phyloP scores from a whole-genome alignment of 2,329 filamentous ascomycete genomes.

The Aspergillus unguis region DNA sequence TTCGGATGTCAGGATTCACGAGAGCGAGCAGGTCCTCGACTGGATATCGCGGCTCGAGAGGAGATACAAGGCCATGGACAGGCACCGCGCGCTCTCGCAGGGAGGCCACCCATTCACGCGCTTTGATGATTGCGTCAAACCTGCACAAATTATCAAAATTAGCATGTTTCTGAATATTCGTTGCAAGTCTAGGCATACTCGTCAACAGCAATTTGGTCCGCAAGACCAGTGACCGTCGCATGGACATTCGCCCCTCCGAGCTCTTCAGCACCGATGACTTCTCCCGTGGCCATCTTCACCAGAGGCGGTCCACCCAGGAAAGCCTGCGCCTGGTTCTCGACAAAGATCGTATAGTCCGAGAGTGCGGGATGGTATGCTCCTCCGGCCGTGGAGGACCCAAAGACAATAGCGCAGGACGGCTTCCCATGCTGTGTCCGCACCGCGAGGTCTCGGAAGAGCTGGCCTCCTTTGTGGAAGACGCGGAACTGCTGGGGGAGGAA shows the following conservation, averaged over 20 bases:
- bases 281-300: constrained; percentile 49
- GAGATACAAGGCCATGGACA: background rate
- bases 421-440: constrained; percentile 37
- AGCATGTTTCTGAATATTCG: background rate
- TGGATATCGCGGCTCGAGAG: constrained; percentile 31
- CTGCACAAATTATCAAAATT: background rate
- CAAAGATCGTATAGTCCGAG: constrained; percentile 45
- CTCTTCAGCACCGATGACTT: constrained; percentile 41
- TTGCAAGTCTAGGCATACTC: constrained; percentile 36
- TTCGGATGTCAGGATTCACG: constrained; percentile 40
- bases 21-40: constrained; percentile 38
- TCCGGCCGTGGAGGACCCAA: constrained; percentile 45
- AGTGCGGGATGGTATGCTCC: constrained; percentile 43
- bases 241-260: constrained; percentile 45
- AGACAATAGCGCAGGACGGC: constrained; percentile 45
- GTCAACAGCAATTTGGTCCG: constrained; percentile 44
- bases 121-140: constrained; percentile 42
- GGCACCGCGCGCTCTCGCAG: constrained; percentile 11
- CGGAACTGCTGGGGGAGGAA: constrained; percentile 46
- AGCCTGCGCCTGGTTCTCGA: constrained; percentile 44
- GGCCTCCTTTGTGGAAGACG: constrained; percentile 45
- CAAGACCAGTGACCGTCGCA: constrained; percentile 40
- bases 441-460: constrained; percentile 44
- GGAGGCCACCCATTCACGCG: constrained; percentile 36
- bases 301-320: constrained; percentile 46